These are phyloP conservation scores for Fusarium drepaniforme DNA, from an alignment of 2,329 filamentous ascomycete species.

Conservation along the genomic window DNA sequence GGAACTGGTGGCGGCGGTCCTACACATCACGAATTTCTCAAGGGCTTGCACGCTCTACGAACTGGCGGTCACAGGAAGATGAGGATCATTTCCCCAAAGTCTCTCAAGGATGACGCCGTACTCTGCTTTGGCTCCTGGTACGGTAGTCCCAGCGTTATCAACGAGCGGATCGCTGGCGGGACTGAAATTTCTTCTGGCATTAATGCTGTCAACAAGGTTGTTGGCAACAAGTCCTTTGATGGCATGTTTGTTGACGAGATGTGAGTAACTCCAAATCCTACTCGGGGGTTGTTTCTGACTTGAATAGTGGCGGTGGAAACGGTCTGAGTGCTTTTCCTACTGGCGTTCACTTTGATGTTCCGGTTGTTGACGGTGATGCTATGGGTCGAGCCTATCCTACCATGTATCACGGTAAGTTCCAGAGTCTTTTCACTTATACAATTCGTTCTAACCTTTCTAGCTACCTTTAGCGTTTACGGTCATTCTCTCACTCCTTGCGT, in stretches of 20 bases:
- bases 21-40: constrained; percentile 58
- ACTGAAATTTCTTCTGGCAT: constrained; percentile 53
- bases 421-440: too few species aligned
- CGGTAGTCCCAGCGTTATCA: constrained; percentile 56
- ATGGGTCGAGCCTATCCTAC: constrained; percentile 56
- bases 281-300: constrained; percentile 1
- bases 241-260: constrained; percentile 54
- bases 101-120: constrained; percentile 52
- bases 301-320: constrained; percentile 52
- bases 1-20: constrained; percentile 54
- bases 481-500: constrained; percentile 52
- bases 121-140: constrained; percentile 60
- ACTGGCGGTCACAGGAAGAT: constrained; percentile 50
- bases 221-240: constrained; percentile 48
- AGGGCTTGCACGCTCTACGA: constrained; percentile 53
- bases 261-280: constrained; percentile 37
- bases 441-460: too few species aligned
- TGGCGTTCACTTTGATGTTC: constrained; percentile 51
- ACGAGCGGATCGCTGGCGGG: constrained; percentile 52
- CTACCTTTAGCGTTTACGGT: constrained; percentile 52
- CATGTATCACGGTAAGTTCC: constrained; percentile 48
- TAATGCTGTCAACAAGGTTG: constrained; percentile 49
- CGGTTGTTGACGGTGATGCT: constrained; percentile 52
- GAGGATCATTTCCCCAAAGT: constrained; percentile 54
- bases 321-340: constrained; percentile 52